Evolutionary conservation across 345 rosid genomes (phyloP), one percentile per base, ranked within the genome.

Genomic region (Pugionium cornutum): DNA sequence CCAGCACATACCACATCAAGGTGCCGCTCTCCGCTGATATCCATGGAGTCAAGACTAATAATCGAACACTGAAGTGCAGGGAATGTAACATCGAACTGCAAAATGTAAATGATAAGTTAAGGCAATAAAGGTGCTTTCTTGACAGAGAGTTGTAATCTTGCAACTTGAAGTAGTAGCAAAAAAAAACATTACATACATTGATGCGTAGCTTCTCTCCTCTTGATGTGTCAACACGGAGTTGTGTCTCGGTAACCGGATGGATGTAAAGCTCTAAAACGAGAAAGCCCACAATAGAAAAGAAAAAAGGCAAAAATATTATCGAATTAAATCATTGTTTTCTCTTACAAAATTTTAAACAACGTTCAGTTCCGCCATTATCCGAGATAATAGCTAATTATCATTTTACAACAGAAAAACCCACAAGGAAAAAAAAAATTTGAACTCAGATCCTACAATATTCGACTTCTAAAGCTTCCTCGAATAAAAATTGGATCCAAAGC

Each of bases 181-280:
- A 3, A 37, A 6, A 44, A 42, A 43, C 43, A 29, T 3, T 9
- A 6, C 32, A 5, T 73, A 90, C 99, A 83, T 94, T 88, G 81
- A 90, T 86, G 7, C 91, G 92, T 43, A 94, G 81, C 67, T 83
- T 83, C 79, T 90, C 99, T 71, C 97, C 96, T 73, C 97, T 83
- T n/a, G 99, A 86, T 35, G 97, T 94, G 72, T 94, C 99, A 39
- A 94, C 99, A 47, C 85, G 86, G 41, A 94, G 95, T 83, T 88
- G 85, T 4, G 97, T 82, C 83, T 94, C 97, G 1, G 96, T 90
- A 42, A 77, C 95, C n/a, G 91, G 83, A 55, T 88, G 86, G n/a
- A 94, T 75, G 65, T 90, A 94, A 43, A 94, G 78, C 61, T 75
- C 99, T 94, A 80, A 67, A 76, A 65, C 33, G 66, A 73, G 1